Evolutionary conservation across 2,329 filamentous ascomycete genomes (phyloP).

Genomic region (Fusarium aywerte): DNA sequence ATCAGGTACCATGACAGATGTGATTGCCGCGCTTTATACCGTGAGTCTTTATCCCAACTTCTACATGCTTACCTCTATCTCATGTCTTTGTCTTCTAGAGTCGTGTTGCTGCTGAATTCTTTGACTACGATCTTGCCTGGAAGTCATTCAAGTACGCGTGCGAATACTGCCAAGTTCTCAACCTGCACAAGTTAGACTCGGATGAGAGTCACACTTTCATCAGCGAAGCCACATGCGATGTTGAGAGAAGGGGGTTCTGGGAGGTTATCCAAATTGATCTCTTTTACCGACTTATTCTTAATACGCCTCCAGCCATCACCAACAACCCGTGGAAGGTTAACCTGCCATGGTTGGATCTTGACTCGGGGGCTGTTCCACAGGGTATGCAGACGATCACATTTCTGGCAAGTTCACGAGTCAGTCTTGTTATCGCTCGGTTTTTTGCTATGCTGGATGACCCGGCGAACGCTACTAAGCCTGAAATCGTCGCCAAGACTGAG

Average conservation of each 20-base stretch:
- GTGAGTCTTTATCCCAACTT: constrained; percentile 13
- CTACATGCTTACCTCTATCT: background rate
- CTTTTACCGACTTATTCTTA: constrained; percentile 48
- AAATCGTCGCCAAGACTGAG: constrained; percentile 45
- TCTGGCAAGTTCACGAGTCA: constrained; percentile 46
- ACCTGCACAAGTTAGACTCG: constrained; percentile 48
- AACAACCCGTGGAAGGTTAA: constrained; percentile 49
- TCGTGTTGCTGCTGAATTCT: constrained; percentile 47
- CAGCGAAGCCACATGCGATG: constrained; percentile 28
- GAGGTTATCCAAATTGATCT: constrained; percentile 50
- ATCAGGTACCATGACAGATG: constrained; percentile 46
- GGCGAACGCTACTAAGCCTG: constrained; percentile 26
- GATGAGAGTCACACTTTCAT: constrained; percentile 28
- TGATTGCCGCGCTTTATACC: constrained; percentile 47
- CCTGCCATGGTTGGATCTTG: constrained; percentile 47
- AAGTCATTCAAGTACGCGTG: constrained; percentile 47
- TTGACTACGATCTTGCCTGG: constrained; percentile 50
- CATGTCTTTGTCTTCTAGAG: constrained; percentile 25
- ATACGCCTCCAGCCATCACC: constrained; percentile 46
- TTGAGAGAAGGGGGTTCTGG: constrained; percentile 48
- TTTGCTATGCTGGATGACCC: constrained; percentile 46
- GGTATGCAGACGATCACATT: constrained; percentile 45
- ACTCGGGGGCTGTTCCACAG: constrained; percentile 32
- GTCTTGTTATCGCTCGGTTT: constrained; percentile 47
- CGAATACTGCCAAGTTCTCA: constrained; percentile 47